Conservation (phyloP, 306 rosid species). For the Prinsepia uniflora region DNA sequence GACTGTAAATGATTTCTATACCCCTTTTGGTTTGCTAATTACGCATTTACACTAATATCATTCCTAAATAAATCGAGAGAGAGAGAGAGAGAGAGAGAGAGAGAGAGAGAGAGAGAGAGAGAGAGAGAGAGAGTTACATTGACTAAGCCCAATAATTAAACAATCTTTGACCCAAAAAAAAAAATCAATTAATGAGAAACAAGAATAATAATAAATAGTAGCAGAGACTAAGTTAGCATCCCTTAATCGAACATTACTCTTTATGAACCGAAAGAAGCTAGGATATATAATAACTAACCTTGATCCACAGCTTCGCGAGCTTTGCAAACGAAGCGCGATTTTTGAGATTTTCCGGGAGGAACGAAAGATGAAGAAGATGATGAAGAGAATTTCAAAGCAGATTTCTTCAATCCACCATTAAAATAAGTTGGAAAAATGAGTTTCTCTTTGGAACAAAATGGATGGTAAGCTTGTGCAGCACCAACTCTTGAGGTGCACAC, state of each 20-base stretch:
- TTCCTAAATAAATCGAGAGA: not conserved
- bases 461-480: constrained; percentile 44
- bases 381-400: constrained; percentile 27
- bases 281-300: constrained; percentile 37
- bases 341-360: constrained; percentile 25
- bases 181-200: not conserved
- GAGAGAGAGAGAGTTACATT: not conserved
- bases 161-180: too few species aligned
- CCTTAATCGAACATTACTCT: too few species aligned
- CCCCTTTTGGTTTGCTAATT: too few species aligned
- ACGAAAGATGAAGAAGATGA: constrained; percentile 29
- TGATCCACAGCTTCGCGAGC: constrained; percentile 63
- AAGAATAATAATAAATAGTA: too few species aligned
- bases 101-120: too few species aligned
- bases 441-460: constrained; percentile 49
- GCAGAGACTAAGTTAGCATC: constrained; percentile 5
- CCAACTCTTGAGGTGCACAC: constrained; percentile 40
- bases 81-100: too few species aligned
- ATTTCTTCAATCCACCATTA: constrained; percentile 44
- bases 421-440: constrained; percentile 26
- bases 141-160: too few species aligned
- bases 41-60: too few species aligned
- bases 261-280: not conserved
- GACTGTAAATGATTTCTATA: too few species aligned
- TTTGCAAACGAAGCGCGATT: constrained; percentile 59